phyloP scores from a whole-genome alignment of 208 protist genomes.

The Leishmania major region DNA sequence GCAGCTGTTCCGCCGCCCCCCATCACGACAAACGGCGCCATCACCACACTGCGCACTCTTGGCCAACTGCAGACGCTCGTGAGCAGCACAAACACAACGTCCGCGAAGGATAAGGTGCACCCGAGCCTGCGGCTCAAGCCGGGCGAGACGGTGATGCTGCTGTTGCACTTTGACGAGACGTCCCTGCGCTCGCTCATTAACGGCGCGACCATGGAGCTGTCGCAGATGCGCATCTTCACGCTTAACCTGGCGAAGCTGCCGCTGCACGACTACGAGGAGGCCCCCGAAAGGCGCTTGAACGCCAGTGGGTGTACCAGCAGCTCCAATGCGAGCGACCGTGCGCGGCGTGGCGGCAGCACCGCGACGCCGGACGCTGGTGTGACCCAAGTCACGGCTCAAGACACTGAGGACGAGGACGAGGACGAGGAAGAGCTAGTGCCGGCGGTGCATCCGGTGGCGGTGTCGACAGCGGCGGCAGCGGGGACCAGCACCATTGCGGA shows the following conservation, averaged over 20 bases:
- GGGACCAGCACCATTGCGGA: conserved; percentile 3
- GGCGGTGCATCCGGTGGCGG: conserved; percentile 15
- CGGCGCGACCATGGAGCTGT: conserved; percentile 43
- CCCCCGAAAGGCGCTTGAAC: conserved; percentile 1
- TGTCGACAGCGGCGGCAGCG: conserved; percentile 7
- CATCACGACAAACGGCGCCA: conserved; percentile 27
- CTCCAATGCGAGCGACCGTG: neutral
- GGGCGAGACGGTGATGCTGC: conserved; percentile 69
- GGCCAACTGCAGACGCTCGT: conserved; percentile 42
- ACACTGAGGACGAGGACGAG: conserved; percentile 37
- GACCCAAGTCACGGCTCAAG: neutral
- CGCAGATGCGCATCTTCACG: conserved; percentile 64
- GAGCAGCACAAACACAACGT: conserved; percentile 20
- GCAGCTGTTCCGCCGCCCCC: neutral
- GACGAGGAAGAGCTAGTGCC: conserved; percentile 42
- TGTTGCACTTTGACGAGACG: conserved; percentile 45
- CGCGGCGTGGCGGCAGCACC: neutral
- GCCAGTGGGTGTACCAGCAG: neutral
- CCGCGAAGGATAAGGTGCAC: conserved; percentile 13
- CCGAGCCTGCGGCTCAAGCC: conserved; percentile 31
- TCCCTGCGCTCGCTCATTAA: conserved; percentile 39
- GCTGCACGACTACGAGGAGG: conserved; percentile 46
- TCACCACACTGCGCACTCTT: conserved; percentile 48
- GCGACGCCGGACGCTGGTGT: neutral
- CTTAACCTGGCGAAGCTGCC: conserved; percentile 65